Conservation (phyloP, 2,329 filamentous ascomycete species). For the Stachybotrys elegans region DNA sequence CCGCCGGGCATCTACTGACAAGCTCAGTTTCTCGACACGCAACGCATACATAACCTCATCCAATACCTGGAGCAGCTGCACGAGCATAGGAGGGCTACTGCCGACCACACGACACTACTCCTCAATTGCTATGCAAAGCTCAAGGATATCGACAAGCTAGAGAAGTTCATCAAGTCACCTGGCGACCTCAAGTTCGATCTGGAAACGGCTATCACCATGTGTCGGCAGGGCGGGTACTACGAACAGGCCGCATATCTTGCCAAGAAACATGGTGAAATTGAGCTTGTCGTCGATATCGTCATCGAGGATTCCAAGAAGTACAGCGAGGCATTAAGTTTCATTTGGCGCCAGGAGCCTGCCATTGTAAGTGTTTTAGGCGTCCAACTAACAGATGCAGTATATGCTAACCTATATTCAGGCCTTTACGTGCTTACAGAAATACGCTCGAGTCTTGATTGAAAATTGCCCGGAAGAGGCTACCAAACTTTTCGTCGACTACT, state of each 20-base stretch:
- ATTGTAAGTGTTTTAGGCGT: slow-evolving; percentile 55
- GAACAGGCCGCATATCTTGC: slow-evolving; percentile 96
- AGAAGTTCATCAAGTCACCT: slow-evolving; percentile 93
- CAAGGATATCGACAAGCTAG: slow-evolving; percentile 93
- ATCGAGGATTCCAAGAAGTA: slow-evolving; percentile 95
- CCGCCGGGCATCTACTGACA: slow-evolving; percentile 18
- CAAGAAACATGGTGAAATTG: slow-evolving; percentile 88
- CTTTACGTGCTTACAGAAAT: slow-evolving; percentile 89
- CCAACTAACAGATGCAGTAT: too few relatives aligned
- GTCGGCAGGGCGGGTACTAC: slow-evolving; percentile 91
- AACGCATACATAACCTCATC: slow-evolving; percentile 95
- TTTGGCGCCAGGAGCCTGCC: slow-evolving; percentile 79
- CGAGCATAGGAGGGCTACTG: slow-evolving; percentile 86
- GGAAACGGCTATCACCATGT: slow-evolving; percentile 96
- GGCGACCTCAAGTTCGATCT: slow-evolving; percentile 94
- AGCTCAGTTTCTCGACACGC: slow-evolving; percentile 80
- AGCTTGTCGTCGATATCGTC: slow-evolving; percentile 89
- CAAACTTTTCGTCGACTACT: slow-evolving; percentile 88
- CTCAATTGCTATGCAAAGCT: slow-evolving; percentile 97
- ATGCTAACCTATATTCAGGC: slow-evolving; percentile 50
- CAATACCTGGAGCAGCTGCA: slow-evolving; percentile 96
- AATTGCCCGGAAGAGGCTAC: slow-evolving; percentile 81
- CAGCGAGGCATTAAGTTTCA: slow-evolving; percentile 81
- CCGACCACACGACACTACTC: slow-evolving; percentile 90
- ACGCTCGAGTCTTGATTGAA: slow-evolving; percentile 83